These are phyloP conservation scores for Boletus vermiculosoides DNA, from an alignment of 768 basidiomycete species.

Conservation along the genomic window DNA sequence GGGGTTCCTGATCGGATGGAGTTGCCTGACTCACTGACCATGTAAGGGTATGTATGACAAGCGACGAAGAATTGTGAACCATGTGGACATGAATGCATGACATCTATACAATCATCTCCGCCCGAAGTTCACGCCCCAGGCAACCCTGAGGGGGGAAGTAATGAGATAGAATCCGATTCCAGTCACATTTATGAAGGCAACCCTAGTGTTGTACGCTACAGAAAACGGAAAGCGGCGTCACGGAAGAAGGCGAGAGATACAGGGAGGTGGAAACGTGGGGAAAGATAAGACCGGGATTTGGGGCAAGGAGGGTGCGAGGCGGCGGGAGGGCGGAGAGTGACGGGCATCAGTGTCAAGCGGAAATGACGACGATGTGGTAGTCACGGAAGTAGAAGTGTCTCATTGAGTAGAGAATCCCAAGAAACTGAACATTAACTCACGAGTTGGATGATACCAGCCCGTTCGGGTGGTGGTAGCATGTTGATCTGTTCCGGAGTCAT, in stretches of 20 bases:
- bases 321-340: slow-evolving; percentile 14
- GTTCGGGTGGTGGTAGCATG: slow-evolving; percentile 67
- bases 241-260: slow-evolving; percentile 12
- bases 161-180: slow-evolving; percentile 1
- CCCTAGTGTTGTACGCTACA: slow-evolving; percentile 33
- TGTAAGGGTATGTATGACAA: neutral
- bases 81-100: neutral
- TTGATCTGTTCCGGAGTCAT: slow-evolving; percentile 88
- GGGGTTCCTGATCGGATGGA: neutral
- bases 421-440: slow-evolving; percentile 45
- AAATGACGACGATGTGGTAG: slow-evolving; percentile 13
- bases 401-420: slow-evolving; percentile 9
- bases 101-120: slow-evolving; percentile 11
- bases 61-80: neutral
- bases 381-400: slow-evolving; percentile 6
- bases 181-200: slow-evolving; percentile 27
- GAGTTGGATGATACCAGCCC: slow-evolving; percentile 77
- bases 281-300: slow-evolving; percentile 8
- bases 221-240: slow-evolving; percentile 7
- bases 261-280: slow-evolving; percentile 13
- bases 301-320: slow-evolving; percentile 6
- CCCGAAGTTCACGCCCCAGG: neutral
- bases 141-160: slow-evolving; percentile 6
- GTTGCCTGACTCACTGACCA: neutral
- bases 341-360: slow-evolving; percentile 29